Percentiles rank a stretch among this genome's conserved stretches.
These are phyloP conservation scores for Cyberlindnera petersonii DNA, from an alignment of 805 yeast genomes.

Conservation along the genomic window DNA sequence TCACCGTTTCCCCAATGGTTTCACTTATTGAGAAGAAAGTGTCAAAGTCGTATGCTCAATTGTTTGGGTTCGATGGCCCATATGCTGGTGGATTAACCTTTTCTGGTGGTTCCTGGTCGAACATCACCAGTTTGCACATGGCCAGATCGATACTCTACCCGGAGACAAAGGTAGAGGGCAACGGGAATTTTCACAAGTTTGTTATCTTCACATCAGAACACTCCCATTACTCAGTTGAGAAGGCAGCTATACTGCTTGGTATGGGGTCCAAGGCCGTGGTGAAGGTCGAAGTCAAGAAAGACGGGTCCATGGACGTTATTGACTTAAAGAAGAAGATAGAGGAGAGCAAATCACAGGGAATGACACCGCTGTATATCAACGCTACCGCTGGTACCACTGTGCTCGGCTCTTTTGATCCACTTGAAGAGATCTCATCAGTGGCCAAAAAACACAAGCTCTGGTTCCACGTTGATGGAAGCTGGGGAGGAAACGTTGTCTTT, in stretches of 20 bases:
- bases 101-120: conserved; percentile 86
- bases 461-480: conserved; percentile 86
- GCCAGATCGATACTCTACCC: conserved; percentile 68
- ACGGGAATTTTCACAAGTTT: conserved; percentile 45
- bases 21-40: conserved; percentile 70
- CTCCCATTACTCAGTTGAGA: conserved; percentile 76
- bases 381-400: conserved; percentile 91
- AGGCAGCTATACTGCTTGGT: conserved; percentile 75
- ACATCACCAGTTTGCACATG: conserved; percentile 71
- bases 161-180: conserved; percentile 63
- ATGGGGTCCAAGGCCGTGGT: conserved; percentile 60
- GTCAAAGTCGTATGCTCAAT: conserved; percentile 59
- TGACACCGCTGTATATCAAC: conserved; percentile 68
- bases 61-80: conserved; percentile 54
- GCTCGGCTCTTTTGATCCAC: conserved; percentile 75
- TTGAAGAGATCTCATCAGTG: conserved; percentile 48
- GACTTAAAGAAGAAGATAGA: conserved; percentile 44
- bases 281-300: conserved; percentile 52
- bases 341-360: conserved; percentile 47
- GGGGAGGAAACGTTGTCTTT: conserved; percentile 86
- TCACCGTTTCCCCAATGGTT: conserved; percentile 77
- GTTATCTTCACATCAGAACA: conserved; percentile 71
- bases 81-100: conserved; percentile 80
- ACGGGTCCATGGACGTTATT: conserved; percentile 53
- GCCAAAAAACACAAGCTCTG: conserved; percentile 56